Percentiles rank a stretch among this genome's conserved stretches.
Conservation (phyloP, 495 filamentous ascomycete species). For the Daldinia childiae region DNA sequence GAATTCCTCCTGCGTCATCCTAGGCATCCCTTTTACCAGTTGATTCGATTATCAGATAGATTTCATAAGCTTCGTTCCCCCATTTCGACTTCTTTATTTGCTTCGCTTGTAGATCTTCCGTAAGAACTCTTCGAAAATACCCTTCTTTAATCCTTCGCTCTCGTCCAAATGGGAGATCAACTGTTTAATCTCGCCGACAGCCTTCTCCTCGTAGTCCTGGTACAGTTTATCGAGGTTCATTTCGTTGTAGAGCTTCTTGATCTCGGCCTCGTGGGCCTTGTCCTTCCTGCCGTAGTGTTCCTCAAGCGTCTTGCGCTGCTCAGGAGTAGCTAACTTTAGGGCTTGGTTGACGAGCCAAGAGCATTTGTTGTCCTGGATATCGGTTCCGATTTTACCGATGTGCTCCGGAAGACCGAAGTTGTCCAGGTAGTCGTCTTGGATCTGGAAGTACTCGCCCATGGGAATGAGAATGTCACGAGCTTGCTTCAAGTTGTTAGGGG, state of each 20-base stretch:
- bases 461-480: slow-evolving; percentile 93
- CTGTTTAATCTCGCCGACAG: slow-evolving; percentile 74
- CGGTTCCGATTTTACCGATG: slow-evolving; percentile 98
- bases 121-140: slow-evolving; percentile 89
- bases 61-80: not conserved
- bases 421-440: slow-evolving; percentile 98
- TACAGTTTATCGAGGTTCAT: slow-evolving; percentile 83
- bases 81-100: slow-evolving; percentile 66
- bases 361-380: slow-evolving; percentile 99
- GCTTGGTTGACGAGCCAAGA: slow-evolving; percentile 97
- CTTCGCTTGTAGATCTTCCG: slow-evolving; percentile 96
- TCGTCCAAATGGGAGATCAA: slow-evolving; percentile 86
- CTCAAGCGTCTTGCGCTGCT: slow-evolving; percentile 83
- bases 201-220: slow-evolving; percentile 86
- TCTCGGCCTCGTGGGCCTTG: slow-evolving; percentile 74
- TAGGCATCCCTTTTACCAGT: slow-evolving; percentile 5
- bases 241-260: slow-evolving; percentile 89
- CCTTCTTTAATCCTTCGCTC: slow-evolving; percentile 84
- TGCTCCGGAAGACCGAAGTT: slow-evolving; percentile 89
- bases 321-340: slow-evolving; percentile 74
- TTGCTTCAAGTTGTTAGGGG: slow-evolving; percentile 82
- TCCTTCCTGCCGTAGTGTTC: slow-evolving; percentile 93
- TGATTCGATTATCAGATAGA: not conserved
- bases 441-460: slow-evolving; percentile 99
- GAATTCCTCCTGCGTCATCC: slow-evolving; percentile 7